Base-by-base conservation (phyloP, 2,329 filamentous ascomycete species). In the Keithomyces neogunnii region DNA sequence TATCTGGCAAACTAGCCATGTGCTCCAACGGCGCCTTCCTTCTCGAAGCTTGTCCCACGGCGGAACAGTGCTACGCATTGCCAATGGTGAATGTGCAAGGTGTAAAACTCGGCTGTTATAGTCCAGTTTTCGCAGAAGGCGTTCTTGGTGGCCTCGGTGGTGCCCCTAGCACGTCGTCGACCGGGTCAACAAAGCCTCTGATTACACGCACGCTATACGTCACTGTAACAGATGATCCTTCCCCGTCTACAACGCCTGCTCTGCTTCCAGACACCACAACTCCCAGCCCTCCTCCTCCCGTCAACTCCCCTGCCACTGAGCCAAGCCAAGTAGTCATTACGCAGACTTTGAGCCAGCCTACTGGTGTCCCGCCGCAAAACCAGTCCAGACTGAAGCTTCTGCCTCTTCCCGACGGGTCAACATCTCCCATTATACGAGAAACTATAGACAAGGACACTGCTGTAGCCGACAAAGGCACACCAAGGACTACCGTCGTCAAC, bases 81-180 rank as follows among this genome's bases (percentile, higher is more conserved):
- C 81, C 81, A 0, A 73, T 81, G 69, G 72, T 69, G 38, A 72
- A 63, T 9, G 69, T 69, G 0, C 58, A 59, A 0, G 79, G 77
- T 3, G 75, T 79, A 8, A 61, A 68, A 49, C 65, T 84, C 29
- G 71, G 69, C 3, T 84, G 80, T 54, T 66, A 67, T 31, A 64
- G 73, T 47, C 58, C 63, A 8, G 59, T 60, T 3, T 62, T 64
- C 2, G 79, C 76, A 0, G 59, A 66, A 42, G 62, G 58, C 3
- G 65, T 78, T 6, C 63, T 82, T 3, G 74, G 72, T 6, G 7
- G 30, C 19, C 13, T 11, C 3, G 30, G 39, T 3, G n/a, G 19
- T 32, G 50, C 47, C 40, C 57, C 31, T 8, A 47, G 46, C 31
- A 53, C 45, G 5, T 47, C 33, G 3, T 47, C 32, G n/a, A 51